A percentile compares a stretch with the other conserved stretches of the same genome.
These are phyloP conservation scores for Endogone sp. DNA, from an alignment of 192 early-diverging fungal genomes.

Conservation along the genomic window DNA sequence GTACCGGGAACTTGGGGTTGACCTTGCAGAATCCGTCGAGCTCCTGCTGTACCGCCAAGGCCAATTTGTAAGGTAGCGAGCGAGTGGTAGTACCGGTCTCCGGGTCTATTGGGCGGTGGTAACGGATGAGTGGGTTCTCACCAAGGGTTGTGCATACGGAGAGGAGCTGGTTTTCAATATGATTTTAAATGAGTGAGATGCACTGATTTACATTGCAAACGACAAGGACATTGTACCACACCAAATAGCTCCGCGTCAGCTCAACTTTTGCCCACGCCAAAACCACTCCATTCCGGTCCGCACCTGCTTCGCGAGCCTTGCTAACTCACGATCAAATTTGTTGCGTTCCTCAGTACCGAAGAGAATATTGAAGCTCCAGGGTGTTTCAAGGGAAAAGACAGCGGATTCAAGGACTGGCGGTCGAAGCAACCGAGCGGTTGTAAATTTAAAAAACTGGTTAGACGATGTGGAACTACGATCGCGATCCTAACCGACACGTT, in stretches of 20 bases:
- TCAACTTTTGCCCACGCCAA: conserved; percentile 52
- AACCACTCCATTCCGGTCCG: background rate
- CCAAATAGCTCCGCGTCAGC: too few relatives aligned
- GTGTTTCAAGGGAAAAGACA: conserved; percentile 34
- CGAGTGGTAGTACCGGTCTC: conserved; percentile 55
- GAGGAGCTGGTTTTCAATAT: conserved; percentile 63
- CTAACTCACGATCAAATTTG: conserved; percentile 34
- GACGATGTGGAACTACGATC: too few relatives aligned
- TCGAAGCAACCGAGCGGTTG: background rate
- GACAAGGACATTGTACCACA: too few relatives aligned
- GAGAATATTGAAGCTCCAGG: conserved; percentile 57
- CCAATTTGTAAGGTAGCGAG: conserved; percentile 70
- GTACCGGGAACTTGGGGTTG: conserved; percentile 61
- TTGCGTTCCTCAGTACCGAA: conserved; percentile 52
- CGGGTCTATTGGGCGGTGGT: conserved; percentile 73
- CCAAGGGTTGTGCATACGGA: conserved; percentile 86
- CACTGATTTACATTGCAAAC: too few relatives aligned
- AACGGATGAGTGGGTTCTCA: conserved; percentile 91
- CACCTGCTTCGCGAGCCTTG: conserved; percentile 46
- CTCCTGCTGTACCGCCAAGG: conserved; percentile 76
- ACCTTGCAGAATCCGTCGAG: conserved; percentile 74
- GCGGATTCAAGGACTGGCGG: conserved; percentile 23
- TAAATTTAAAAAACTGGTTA: too few relatives aligned
- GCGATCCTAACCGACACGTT: too few relatives aligned
- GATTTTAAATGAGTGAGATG: too few relatives aligned